Evolutionary conservation across 345 rosid species (phyloP).

Genomic region (Syzygium aqueum): DNA sequence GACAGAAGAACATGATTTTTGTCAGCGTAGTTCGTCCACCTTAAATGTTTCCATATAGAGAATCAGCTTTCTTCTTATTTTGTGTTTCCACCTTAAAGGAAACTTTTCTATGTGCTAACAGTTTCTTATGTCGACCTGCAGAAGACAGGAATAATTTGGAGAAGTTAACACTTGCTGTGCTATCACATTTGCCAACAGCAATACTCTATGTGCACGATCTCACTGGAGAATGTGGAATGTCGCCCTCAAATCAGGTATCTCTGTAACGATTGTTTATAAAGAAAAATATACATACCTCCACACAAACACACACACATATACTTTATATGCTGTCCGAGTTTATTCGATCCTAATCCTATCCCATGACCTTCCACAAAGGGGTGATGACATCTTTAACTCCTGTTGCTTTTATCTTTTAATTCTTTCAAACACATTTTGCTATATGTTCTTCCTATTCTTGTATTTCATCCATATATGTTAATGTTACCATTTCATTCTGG

Average conservation of each 20-base stretch:
- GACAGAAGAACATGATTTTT: background rate
- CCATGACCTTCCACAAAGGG: background rate
- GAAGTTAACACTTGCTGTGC: constrained; percentile 86
- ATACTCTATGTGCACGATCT: constrained; percentile 86
- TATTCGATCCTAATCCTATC: background rate
- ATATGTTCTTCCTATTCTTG: background rate
- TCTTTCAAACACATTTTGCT: background rate
- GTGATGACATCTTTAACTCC: background rate
- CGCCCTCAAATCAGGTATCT: constrained; percentile 85
- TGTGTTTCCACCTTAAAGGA: background rate
- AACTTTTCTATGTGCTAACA: background rate
- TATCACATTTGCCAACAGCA: constrained; percentile 90
- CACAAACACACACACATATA: background rate
- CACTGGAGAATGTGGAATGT: constrained; percentile 93
- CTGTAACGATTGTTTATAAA: background rate
- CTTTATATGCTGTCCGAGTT: background rate
- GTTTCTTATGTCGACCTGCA: constrained; percentile 14
- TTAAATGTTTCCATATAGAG: background rate
- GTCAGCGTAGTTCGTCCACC: background rate
- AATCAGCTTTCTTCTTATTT: background rate
- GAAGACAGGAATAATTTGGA: constrained; percentile 92
- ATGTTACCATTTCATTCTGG: background rate
- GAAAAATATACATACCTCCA: background rate
- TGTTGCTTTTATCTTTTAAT: background rate
- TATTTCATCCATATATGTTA: background rate